Conservation (phyloP, 2,329 filamentous ascomycete genomes). For the Claviceps pazoutovae region DNA sequence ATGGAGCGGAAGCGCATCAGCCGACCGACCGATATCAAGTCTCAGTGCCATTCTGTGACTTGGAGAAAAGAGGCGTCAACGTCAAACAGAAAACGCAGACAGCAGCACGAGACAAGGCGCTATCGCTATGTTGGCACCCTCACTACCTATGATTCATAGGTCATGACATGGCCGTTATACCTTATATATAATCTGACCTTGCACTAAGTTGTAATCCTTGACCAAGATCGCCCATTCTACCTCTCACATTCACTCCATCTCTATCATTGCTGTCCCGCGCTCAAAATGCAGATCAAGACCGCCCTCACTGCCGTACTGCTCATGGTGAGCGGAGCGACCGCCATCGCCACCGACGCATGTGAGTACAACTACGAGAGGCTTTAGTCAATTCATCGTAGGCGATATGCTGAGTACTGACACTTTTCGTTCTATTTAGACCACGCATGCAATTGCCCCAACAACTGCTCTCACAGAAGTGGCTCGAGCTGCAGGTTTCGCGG, state of each 20-base stretch:
- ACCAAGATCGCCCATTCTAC: too few relatives aligned
- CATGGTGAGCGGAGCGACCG: background rate
- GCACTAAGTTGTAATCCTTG: too few relatives aligned
- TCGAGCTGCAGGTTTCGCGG: background rate
- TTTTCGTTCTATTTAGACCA: background rate
- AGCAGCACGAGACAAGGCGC: too few relatives aligned
- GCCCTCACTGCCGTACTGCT: background rate
- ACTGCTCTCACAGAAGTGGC: background rate
- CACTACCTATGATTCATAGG: too few relatives aligned
- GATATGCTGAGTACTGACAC: too few relatives aligned
- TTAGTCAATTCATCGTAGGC: too few relatives aligned
- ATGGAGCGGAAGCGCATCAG: too few relatives aligned
- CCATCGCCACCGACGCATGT: background rate
- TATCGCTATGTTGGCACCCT: too few relatives aligned
- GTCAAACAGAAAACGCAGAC: too few relatives aligned
- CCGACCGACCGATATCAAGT: too few relatives aligned
- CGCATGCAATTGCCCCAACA: background rate
- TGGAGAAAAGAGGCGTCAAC: background rate
- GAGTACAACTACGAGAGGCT: background rate
- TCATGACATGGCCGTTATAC: too few relatives aligned
- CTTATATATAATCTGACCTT: too few relatives aligned
- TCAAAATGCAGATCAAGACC: background rate
- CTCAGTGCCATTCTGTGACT: background rate
- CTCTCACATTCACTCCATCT: background rate
- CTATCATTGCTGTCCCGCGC: background rate